These are phyloP conservation scores for Tubosaeta brunneosetosa DNA, from an alignment of 768 basidiomycete species.

Conservation along the genomic window DNA sequence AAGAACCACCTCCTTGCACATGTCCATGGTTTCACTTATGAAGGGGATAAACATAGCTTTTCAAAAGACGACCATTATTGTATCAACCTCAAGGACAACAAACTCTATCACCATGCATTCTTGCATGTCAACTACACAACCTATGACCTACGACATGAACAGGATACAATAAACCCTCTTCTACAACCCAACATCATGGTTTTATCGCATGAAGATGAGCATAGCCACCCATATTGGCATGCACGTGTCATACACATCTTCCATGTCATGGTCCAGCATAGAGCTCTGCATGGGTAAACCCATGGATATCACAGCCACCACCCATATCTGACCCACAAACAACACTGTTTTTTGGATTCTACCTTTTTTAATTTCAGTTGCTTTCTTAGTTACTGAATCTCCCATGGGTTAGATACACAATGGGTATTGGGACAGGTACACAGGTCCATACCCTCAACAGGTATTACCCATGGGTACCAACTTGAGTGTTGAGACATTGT, in stretches of 20 bases:
- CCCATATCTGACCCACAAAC: too few species aligned
- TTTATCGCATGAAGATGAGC: slow-evolving; percentile 26
- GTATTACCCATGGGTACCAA: too few species aligned
- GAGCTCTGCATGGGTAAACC: too few species aligned
- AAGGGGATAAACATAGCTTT: neutral
- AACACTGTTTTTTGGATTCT: too few species aligned
- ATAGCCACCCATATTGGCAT: slow-evolving; percentile 38
- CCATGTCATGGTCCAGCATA: slow-evolving; percentile 10
- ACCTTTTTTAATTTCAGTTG: too few species aligned
- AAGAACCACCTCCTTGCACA: neutral
- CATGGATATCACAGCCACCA: too few species aligned
- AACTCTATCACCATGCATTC: slow-evolving; percentile 25
- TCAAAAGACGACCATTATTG: slow-evolving; percentile 12
- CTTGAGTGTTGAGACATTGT: too few species aligned
- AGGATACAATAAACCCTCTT: slow-evolving; percentile 39
- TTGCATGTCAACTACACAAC: slow-evolving; percentile 29
- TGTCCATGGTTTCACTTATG: neutral
- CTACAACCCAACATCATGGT: slow-evolving; percentile 38
- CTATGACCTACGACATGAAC: slow-evolving; percentile 23
- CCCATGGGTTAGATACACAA: too few species aligned
- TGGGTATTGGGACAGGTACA: too few species aligned
- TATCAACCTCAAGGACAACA: too few species aligned
- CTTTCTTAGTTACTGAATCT: too few species aligned
- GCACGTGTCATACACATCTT: slow-evolving; percentile 11
- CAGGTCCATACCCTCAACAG: too few species aligned